Percentiles rank a stretch among this genome's conserved stretches.
Conservation (phyloP, 2,329 filamentous ascomycete genomes). For the Aspergillus fumigatiaffinis region DNA sequence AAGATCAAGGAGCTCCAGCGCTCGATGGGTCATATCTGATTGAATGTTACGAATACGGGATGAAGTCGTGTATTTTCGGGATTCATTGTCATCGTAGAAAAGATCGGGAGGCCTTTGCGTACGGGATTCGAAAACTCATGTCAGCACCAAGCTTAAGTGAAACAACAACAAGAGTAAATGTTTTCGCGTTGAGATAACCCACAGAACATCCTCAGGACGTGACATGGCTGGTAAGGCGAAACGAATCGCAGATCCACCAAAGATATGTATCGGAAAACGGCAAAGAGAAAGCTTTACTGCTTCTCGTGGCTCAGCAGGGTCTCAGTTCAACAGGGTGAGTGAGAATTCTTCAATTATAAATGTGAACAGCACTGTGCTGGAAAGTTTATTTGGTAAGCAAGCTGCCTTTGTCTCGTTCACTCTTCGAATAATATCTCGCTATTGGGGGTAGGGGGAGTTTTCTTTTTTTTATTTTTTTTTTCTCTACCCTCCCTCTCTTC, state of each 20-base stretch:
- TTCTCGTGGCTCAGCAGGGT: neutral
- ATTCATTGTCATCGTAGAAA: conserved; percentile 94
- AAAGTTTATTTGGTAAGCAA: neutral
- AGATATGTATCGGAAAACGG: neutral
- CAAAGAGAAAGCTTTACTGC: neutral
- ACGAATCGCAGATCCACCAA: neutral
- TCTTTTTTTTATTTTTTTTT: neutral
- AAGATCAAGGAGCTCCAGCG: conserved; percentile 85
- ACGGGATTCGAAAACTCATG: conserved; percentile 19
- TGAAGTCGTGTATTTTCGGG: conserved; percentile 94
- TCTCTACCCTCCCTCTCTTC: too few species aligned
- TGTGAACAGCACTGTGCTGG: neutral
- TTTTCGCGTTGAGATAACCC: conserved; percentile 30
- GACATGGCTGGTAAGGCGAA: conserved; percentile 64
- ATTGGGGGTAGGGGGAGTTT: neutral
- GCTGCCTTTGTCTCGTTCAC: neutral
- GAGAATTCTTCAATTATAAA: neutral
- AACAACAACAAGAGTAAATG: neutral
- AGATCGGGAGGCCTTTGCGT: conserved; percentile 77
- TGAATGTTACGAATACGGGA: conserved; percentile 96
- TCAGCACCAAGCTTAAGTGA: conserved; percentile 9
- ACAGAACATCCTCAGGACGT: conserved; percentile 93
- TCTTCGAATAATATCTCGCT: neutral
- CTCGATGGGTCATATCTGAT: conserved; percentile 87
- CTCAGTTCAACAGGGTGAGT: neutral